These are phyloP conservation scores for Aspergillus sojae DNA, from an alignment of 2,329 filamentous ascomycete species.

Conservation along the genomic window DNA sequence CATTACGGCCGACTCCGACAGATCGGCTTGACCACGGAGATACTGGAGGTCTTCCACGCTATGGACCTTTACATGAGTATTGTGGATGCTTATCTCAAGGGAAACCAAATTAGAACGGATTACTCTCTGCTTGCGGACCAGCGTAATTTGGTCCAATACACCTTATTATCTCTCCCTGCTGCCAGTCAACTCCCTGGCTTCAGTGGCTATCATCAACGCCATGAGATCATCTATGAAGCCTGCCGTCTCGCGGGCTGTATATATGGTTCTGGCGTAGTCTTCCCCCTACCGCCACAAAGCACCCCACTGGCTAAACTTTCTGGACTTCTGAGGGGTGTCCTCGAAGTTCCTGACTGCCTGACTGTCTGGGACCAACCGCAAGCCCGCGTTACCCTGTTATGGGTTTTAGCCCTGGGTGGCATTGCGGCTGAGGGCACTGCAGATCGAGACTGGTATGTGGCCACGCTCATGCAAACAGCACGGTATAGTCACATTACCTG, in stretches of 20 bases:
- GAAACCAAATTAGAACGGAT: constrained; percentile 19
- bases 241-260: constrained; percentile 40
- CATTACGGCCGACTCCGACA: constrained; percentile 26
- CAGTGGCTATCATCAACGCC: constrained; percentile 21
- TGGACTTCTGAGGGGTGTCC: constrained; percentile 26
- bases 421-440: constrained; percentile 38
- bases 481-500: constrained; percentile 22
- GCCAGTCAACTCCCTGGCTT: constrained; percentile 22
- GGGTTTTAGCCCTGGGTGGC: constrained; percentile 41
- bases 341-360: constrained; percentile 26
- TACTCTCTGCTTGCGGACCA: constrained; percentile 36
- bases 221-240: constrained; percentile 36
- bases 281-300: constrained; percentile 42
- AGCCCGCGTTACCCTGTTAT: constrained; percentile 33
- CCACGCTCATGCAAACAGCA: constrained; percentile 26
- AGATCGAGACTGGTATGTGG: constrained; percentile 38
- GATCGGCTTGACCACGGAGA: constrained; percentile 30
- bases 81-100: constrained; percentile 27
- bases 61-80: constrained; percentile 35
- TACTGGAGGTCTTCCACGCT: constrained; percentile 36
- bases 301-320: constrained; percentile 37
- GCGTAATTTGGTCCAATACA: constrained; percentile 43
- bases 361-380: constrained; percentile 30
- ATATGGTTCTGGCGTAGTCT: constrained; percentile 43
- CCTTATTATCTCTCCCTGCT: constrained; percentile 35